A percentile compares a stretch with the other conserved stretches of the same genome.
Conservation (phyloP, 495 filamentous ascomycete species). For the Penicillium alfredii region DNA sequence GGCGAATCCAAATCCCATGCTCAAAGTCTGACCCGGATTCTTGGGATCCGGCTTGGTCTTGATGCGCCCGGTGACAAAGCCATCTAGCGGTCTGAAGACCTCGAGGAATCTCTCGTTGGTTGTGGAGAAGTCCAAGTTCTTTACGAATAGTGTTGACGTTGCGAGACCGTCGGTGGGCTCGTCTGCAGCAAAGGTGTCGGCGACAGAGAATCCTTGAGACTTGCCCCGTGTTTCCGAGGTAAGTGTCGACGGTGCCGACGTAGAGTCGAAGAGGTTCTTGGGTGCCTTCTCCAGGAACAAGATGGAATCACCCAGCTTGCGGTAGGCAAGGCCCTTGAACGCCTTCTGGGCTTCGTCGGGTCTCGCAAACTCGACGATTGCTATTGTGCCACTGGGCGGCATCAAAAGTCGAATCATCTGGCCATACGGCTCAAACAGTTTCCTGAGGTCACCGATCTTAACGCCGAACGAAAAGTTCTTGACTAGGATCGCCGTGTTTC, state of each 20-base stretch:
- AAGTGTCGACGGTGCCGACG: conserved; percentile 20
- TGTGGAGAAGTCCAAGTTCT: conserved; percentile 91
- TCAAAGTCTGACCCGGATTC: conserved; percentile 72
- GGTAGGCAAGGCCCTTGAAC: conserved; percentile 77
- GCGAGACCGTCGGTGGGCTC: conserved; percentile 47
- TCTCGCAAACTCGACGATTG: conserved; percentile 80
- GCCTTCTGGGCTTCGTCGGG: conserved; percentile 73
- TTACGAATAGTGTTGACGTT: conserved; percentile 79
- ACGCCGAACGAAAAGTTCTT: conserved; percentile 92
- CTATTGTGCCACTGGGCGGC: conserved; percentile 87
- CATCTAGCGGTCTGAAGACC: conserved; percentile 71
- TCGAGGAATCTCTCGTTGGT: conserved; percentile 66
- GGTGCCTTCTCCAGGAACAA: conserved; percentile 93
- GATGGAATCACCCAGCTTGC: conserved; percentile 83
- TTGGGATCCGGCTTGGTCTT: conserved; percentile 87
- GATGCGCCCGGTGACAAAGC: conserved; percentile 75
- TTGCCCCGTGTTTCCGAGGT: conserved; percentile 35
- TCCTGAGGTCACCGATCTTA: conserved; percentile 48
- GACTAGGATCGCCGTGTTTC: conserved; percentile 81
- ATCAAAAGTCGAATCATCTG: conserved; percentile 72
- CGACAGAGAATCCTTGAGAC: conserved; percentile 47
- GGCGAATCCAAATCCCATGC: conserved; percentile 95
- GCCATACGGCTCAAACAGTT: conserved; percentile 51
- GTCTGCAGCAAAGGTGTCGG: conserved; percentile 50
- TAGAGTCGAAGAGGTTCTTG: conserved; percentile 63